Base-by-base conservation (phyloP, 2,329 filamentous ascomycete genomes). In the Alternaria hordeiaustralica region DNA sequence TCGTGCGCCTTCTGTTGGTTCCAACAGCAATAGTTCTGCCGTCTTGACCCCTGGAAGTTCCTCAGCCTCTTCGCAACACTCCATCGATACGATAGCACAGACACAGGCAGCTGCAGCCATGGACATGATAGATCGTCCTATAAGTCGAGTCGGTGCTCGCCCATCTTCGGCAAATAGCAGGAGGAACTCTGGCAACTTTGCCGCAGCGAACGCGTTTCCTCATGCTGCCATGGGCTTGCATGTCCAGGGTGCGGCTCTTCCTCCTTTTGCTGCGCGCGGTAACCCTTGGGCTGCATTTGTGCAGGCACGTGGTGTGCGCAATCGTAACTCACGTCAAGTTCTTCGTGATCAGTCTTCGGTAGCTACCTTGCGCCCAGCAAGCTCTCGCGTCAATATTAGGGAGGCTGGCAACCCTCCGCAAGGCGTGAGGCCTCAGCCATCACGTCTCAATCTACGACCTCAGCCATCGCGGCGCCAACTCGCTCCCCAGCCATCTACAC, bases 241-340 rank as follows among this genome's bases (percentile, higher is more conserved):
- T 59, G 71, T 75, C 8, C 78, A 77, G 28, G 75, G 71, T 30
- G 71, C 78, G 30, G 73, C 61, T 49, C 58, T 76, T 20, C 73
- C 78, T 43, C 73, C 74, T 53, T 71, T 72, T 41, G 73, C 74
- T 41, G 75, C 67, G 23, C 67, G 67, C 30, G 75, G 77, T 25
- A 81, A 81, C 26, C 79, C 78, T 3, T 81, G 76, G 76, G 77
- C 74, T 56, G 72, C 76, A 6, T 80, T 77, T 51, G 75, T 80
- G 2, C 71, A 77, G 54, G 65, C 73, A 13, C 71, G 75, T 20
- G 69, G 70, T 25, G 58, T 68, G 25, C 63, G 46, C 55, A 76
- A 62, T 64, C 75, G 41, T 66, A 79, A 69, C 26, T 78, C 79
- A 8, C 77, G 76, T 28, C 74, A 78, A 25, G 71, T 73, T 21